A percentile compares a stretch with the other conserved stretches of the same genome.
Conservation (phyloP, 176 grass and related monocot species). For the Bonia amplexicaulis region DNA sequence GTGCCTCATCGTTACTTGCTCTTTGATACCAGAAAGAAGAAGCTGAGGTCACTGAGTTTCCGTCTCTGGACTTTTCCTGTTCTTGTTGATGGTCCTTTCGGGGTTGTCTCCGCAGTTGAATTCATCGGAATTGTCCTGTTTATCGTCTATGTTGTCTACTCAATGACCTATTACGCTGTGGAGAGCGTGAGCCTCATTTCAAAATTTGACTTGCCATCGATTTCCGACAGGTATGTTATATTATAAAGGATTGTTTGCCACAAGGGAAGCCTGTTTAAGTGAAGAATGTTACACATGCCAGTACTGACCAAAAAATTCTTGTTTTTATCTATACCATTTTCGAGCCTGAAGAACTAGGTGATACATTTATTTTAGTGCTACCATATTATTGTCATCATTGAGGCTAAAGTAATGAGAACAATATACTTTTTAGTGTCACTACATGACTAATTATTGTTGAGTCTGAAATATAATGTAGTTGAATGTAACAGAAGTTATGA, state of each 20-base stretch:
- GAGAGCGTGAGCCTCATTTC: constrained; percentile 34
- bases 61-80: constrained; percentile 92
- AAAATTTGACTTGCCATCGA: constrained; percentile 15
- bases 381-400: neutral
- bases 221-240: constrained; percentile 45
- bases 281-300: neutral
- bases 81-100: constrained; percentile 75
- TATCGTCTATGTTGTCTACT: constrained; percentile 53
- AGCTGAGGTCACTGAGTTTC: constrained; percentile 59
- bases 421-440: neutral
- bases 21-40: constrained; percentile 52
- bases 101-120: constrained; percentile 84
- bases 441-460: neutral
- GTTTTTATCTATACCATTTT: neutral
- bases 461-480: neutral
- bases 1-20: neutral
- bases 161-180: constrained; percentile 57
- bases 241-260: neutral
- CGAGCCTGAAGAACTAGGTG: neutral
- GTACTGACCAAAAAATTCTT: neutral
- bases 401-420: neutral
- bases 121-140: constrained; percentile 83
- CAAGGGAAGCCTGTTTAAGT: neutral
- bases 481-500: neutral
- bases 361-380: neutral